phyloP scores from a whole-genome alignment of 2,329 filamentous ascomycete species.

The Stemphylium vesicarium region DNA sequence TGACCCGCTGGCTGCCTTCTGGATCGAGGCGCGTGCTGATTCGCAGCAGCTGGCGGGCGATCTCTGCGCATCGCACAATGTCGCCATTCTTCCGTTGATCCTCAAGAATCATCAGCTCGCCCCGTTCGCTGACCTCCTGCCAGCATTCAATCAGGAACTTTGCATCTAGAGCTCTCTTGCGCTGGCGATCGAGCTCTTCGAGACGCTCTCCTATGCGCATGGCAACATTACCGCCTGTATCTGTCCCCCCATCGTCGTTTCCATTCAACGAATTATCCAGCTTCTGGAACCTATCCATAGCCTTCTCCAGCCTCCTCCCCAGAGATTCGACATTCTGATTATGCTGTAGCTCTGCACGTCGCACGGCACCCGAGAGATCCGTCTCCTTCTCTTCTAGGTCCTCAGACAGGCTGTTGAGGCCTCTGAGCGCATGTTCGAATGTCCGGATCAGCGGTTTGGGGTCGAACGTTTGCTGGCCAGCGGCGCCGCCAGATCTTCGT shows the following conservation, averaged over 20 bases:
- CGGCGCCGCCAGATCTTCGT: slow-evolving; percentile 72
- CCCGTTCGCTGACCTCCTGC: slow-evolving; percentile 91
- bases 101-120: slow-evolving; percentile 84
- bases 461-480: slow-evolving; percentile 69
- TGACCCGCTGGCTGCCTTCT: slow-evolving; percentile 59
- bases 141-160: slow-evolving; percentile 96
- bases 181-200: slow-evolving; percentile 92
- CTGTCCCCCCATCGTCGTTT: slow-evolving; percentile 60
- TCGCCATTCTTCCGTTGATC: slow-evolving; percentile 86
- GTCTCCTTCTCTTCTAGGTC: slow-evolving; percentile 91
- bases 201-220: slow-evolving; percentile 93
- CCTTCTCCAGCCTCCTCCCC: slow-evolving; percentile 87
- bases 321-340: slow-evolving; percentile 87
- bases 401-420: slow-evolving; percentile 74
- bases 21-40: slow-evolving; percentile 92
- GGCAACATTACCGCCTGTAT: slow-evolving; percentile 80
- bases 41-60: slow-evolving; percentile 88
- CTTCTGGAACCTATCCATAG: slow-evolving; percentile 89
- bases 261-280: slow-evolving; percentile 83
- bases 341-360: slow-evolving; percentile 89
- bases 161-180: slow-evolving; percentile 87
- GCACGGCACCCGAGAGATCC: slow-evolving; percentile 86
- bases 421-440: slow-evolving; percentile 79
- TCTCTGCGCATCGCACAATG: slow-evolving; percentile 92
- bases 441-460: slow-evolving; percentile 95